Percentiles rank a stretch among this genome's conserved stretches.
Evolutionary conservation across 257 asterid species (phyloP).

Genomic region (Plantago elongata): DNA sequence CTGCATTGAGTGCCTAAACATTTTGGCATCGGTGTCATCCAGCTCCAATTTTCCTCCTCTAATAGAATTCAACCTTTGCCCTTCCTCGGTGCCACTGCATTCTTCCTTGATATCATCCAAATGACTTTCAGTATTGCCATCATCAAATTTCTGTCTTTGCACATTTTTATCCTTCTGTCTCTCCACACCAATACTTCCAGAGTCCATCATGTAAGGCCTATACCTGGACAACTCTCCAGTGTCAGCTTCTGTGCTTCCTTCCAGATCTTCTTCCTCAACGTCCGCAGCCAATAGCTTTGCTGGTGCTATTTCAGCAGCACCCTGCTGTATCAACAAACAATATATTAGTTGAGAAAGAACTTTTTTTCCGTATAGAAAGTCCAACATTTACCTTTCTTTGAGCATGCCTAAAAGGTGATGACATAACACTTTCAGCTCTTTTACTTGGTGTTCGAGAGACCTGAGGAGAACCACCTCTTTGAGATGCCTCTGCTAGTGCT

Average conservation of each 20-base stretch:
- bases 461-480: slow-evolving; percentile 89
- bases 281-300: slow-evolving; percentile 49
- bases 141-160: slow-evolving; percentile 43
- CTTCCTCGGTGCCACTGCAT: slow-evolving; percentile 78
- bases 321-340: slow-evolving; percentile 35
- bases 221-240: slow-evolving; percentile 55
- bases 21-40: slow-evolving; percentile 35
- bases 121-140: slow-evolving; percentile 35
- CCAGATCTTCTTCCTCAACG: slow-evolving; percentile 68
- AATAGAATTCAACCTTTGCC: slow-evolving; percentile 39
- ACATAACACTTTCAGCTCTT: slow-evolving; percentile 66
- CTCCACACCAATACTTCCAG: slow-evolving; percentile 28
- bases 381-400: slow-evolving; percentile 56
- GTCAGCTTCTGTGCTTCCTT: slow-evolving; percentile 77
- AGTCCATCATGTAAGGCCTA: slow-evolving; percentile 36
- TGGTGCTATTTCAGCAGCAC: slow-evolving; percentile 33
- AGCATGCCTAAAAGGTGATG: slow-evolving; percentile 66
- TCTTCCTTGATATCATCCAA: slow-evolving; percentile 76
- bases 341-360: slow-evolving; percentile 21
- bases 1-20: slow-evolving; percentile 38
- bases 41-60: slow-evolving; percentile 36
- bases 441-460: slow-evolving; percentile 70
- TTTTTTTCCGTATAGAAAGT: slow-evolving; percentile 15
- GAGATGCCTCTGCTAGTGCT: slow-evolving; percentile 86
- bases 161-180: slow-evolving; percentile 36